Percentiles rank a stretch among this genome's conserved stretches.
Evolutionary conservation across 352 stramenopile genomes (phyloP).

Genomic region (Phytophthora boehmeriae): DNA sequence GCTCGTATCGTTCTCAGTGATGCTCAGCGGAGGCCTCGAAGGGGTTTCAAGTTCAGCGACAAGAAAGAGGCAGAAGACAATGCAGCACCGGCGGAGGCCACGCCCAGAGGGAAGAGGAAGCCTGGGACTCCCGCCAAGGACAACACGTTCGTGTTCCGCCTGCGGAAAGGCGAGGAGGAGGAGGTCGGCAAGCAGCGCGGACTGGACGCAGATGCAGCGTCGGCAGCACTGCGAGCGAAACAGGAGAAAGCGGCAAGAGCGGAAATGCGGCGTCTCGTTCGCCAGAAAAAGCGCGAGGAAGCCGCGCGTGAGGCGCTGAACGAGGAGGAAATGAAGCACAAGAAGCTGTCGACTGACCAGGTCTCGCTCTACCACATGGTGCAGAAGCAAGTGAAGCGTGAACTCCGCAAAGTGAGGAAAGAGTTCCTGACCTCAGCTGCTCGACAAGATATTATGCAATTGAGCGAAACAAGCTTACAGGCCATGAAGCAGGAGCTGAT

Average conservation of each 20-base stretch:
- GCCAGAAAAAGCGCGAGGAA: conserved; percentile 54
- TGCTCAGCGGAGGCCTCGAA: conserved; percentile 28
- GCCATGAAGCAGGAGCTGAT: conserved; percentile 70
- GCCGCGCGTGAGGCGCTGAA: conserved; percentile 44
- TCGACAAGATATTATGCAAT: conserved; percentile 63
- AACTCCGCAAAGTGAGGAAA: conserved; percentile 70
- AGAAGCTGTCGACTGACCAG: conserved; percentile 55
- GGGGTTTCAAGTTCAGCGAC: conserved; percentile 67
- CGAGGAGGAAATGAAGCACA: conserved; percentile 45
- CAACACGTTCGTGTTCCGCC: conserved; percentile 64
- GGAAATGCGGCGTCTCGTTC: conserved; percentile 49
- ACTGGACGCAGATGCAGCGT: conserved; percentile 51
- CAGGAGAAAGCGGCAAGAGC: conserved; percentile 53
- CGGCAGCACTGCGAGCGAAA: conserved; percentile 48
- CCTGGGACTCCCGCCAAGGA: conserved; percentile 19
- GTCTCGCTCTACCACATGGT: conserved; percentile 65
- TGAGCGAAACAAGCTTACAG: conserved; percentile 72
- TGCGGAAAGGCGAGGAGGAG: conserved; percentile 43
- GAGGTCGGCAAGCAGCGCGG: conserved; percentile 26
- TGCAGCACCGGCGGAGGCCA: conserved; percentile 31
- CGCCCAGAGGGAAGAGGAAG: conserved; percentile 28
- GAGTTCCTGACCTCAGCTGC: conserved; percentile 68
- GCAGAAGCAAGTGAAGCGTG: conserved; percentile 59
- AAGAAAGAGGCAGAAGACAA: conserved; percentile 30
- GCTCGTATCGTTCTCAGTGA: conserved; percentile 17